phyloP scores from a whole-genome alignment of 2,329 filamentous ascomycete species.

The Grosmannia penicillata region DNA sequence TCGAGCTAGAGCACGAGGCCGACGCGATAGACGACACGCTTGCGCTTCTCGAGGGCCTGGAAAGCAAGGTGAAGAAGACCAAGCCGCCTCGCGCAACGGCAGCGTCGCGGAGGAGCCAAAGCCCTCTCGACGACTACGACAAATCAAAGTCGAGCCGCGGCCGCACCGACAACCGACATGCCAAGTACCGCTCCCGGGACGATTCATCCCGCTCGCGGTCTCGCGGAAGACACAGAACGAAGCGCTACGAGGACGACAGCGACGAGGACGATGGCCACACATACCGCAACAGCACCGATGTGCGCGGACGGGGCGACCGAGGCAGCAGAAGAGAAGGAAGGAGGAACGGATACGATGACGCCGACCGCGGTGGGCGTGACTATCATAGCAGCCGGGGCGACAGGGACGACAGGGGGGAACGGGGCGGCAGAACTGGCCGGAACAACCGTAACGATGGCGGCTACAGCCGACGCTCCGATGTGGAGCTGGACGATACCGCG shows the following conservation, averaged over 20 bases:
- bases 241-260: slow-evolving; percentile 18
- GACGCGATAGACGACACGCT: slow-evolving; percentile 86
- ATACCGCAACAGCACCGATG: slow-evolving; percentile 20
- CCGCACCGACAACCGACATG: slow-evolving; percentile 23
- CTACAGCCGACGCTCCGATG: slow-evolving; percentile 47
- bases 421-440: slow-evolving; percentile 16
- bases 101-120: slow-evolving; percentile 2
- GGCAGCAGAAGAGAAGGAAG: slow-evolving; percentile 6
- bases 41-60: slow-evolving; percentile 75
- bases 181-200: slow-evolving; percentile 20
- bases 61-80: slow-evolving; percentile 39
- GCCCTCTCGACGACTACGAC: slow-evolving; percentile 9
- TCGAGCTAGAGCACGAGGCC: slow-evolving; percentile 15
- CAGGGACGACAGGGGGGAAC: slow-evolving; percentile 22
- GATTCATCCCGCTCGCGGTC: slow-evolving; percentile 24
- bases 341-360: slow-evolving; percentile 12
- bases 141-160: slow-evolving; percentile 35
- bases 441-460: slow-evolving; percentile 29
- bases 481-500: slow-evolving; percentile 69
- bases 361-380: slow-evolving; percentile 10
- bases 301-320: slow-evolving; percentile 26
- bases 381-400: slow-evolving; percentile 18
- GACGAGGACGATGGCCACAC: slow-evolving; percentile 6
- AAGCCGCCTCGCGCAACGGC: slow-evolving; percentile 11
- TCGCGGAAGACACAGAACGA: slow-evolving; percentile 22